These are phyloP conservation scores for Penicillium desertorum DNA, from an alignment of 495 filamentous ascomycete species.

Conservation along the genomic window DNA sequence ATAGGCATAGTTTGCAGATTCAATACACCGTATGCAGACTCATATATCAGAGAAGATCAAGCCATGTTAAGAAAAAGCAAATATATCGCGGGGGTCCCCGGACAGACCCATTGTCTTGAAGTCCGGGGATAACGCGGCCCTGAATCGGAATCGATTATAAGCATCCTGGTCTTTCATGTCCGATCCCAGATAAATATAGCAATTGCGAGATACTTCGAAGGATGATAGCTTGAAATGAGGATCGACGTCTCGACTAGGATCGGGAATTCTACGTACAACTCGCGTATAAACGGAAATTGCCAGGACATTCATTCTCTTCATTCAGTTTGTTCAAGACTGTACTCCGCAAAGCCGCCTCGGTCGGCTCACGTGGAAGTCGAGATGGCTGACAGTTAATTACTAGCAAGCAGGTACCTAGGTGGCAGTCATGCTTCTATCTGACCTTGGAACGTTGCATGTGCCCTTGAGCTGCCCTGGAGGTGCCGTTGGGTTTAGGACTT, in stretches of 20 bases:
- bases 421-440: neutral
- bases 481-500: too few species aligned
- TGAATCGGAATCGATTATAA: neutral
- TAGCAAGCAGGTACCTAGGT: too few species aligned
- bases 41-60: neutral
- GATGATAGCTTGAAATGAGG: neutral
- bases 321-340: neutral
- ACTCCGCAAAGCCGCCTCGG: neutral
- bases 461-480: too few species aligned
- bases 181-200: neutral
- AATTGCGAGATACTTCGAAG: neutral
- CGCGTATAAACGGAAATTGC: neutral
- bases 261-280: neutral
- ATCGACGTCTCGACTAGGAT: neutral
- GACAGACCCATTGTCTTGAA: constrained; percentile 1
- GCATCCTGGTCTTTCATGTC: neutral
- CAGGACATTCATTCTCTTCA: neutral
- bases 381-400: neutral
- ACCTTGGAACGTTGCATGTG: too few species aligned
- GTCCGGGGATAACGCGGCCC: constrained; percentile 1
- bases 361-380: neutral
- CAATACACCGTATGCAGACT: neutral
- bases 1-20: neutral
- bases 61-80: neutral
- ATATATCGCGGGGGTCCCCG: constrained; percentile 9